These are phyloP conservation scores for Colletotrichum tropicicola DNA, from an alignment of 2,329 filamentous ascomycete species.

Conservation along the genomic window DNA sequence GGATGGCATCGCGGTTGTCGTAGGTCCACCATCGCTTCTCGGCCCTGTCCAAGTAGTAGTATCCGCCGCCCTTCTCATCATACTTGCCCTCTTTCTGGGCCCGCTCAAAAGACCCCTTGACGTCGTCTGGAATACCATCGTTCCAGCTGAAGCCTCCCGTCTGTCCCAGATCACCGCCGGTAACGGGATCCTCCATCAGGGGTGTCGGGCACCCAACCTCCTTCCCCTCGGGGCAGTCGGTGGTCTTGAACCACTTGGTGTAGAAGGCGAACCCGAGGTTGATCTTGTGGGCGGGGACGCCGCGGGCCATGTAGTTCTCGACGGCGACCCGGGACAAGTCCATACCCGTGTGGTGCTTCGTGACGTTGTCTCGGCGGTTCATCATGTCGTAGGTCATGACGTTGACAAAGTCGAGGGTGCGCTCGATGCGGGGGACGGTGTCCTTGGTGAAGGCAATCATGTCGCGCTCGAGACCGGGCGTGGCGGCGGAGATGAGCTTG, in stretches of 20 bases:
- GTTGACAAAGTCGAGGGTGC: constrained; percentile 73
- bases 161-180: constrained; percentile 65
- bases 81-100: constrained; percentile 63
- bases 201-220: constrained; percentile 64
- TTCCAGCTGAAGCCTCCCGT: constrained; percentile 70
- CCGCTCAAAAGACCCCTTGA: constrained; percentile 64
- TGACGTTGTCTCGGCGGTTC: constrained; percentile 72
- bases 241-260: constrained; percentile 70
- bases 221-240: constrained; percentile 46
- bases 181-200: constrained; percentile 64
- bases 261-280: constrained; percentile 76
- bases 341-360: constrained; percentile 73
- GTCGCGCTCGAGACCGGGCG: constrained; percentile 70
- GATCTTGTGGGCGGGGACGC: constrained; percentile 59
- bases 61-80: constrained; percentile 67
- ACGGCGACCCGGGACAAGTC: constrained; percentile 62
- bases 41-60: constrained; percentile 72
- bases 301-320: constrained; percentile 66
- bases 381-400: constrained; percentile 76
- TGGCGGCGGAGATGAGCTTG: constrained; percentile 73
- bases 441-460: constrained; percentile 72
- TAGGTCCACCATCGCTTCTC: constrained; percentile 77
- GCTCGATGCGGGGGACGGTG: constrained; percentile 66
- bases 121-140: constrained; percentile 60
- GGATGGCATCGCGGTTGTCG: constrained; percentile 70